Evolutionary conservation across 805 yeast species (phyloP), one percentile per base, ranked within the genome.

Genomic region (Candida sanyiensis): DNA sequence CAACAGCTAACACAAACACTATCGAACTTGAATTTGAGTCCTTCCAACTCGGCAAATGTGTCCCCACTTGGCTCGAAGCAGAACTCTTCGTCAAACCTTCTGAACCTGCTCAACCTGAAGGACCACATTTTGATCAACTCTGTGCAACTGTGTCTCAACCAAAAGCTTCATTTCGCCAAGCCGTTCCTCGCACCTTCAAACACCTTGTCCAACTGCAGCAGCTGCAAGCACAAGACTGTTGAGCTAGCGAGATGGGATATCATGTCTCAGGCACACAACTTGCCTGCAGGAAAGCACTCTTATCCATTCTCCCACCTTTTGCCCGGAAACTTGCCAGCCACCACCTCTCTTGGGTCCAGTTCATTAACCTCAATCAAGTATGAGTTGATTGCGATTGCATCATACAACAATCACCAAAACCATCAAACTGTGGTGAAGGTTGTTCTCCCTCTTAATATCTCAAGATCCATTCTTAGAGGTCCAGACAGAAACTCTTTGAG

Each of bases 171-270:
- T 13, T 75, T 75, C 51, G 70, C 78, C 12, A 75, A 73, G 46
- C 95, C 95, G 1, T 83, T 82, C 49, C 44, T 74, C 13, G 72
- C 83, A 3, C 72, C 74, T 3, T 67, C 77, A 11, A 59, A 58
- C 23, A 50, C 72, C 0, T 57, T 82, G 1, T 62, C 70, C 9
- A 51, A 62, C 15, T 87, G 96, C 57, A 50, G 65, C 16, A 69
- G 73, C 28, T 87, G 96, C 59, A 61, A 66, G 16, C 61, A 59
- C 2, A 70, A 73, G 35, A 61, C 62, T 3, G 77, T 75, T 11
- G 82, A 77, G 26, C 65, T 93, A 49, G 94, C 95, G 21, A 66
- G 80, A 38, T 93, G 99, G 99, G 87, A 87, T 50, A 82, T 93
- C 9, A 69, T 93, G 40, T 64, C 74, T 5, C 67, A 69, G 22